Evolutionary conservation across 306 rosid genomes (phyloP).

Genomic region (Vigna unguiculata): DNA sequence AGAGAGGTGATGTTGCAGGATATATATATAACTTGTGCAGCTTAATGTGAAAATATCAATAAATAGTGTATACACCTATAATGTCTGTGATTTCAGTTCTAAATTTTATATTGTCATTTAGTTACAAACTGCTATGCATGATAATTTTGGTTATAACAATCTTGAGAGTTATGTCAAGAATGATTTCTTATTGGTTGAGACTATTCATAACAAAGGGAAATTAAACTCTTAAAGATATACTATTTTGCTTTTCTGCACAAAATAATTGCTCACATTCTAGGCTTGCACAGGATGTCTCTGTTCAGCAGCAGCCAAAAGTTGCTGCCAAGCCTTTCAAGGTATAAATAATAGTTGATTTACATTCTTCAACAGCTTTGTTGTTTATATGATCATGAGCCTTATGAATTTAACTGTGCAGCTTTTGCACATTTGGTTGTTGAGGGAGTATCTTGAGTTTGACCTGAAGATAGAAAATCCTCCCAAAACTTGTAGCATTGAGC

Average conservation of each 20-base stretch:
- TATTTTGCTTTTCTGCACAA: neutral
- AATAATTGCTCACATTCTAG: neutral
- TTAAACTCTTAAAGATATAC: neutral
- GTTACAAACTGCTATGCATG: no score
- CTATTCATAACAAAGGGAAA: no score
- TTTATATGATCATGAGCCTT: neutral
- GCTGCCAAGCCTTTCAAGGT: slow-evolving; percentile 54
- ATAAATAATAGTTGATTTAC: neutral
- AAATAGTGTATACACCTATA: no score
- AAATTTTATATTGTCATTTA: no score
- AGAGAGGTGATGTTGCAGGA: slow-evolving; percentile 58
- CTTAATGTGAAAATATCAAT: no score
- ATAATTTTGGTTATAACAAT: no score
- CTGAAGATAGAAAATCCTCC: slow-evolving; percentile 57
- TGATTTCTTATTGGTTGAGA: no score
- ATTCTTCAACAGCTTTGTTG: neutral
- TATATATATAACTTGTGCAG: no score
- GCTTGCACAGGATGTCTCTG: slow-evolving; percentile 32
- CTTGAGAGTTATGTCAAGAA: no score
- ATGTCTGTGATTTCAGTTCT: no score
- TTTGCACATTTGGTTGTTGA: slow-evolving; percentile 63
- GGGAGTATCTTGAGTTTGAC: slow-evolving; percentile 67
- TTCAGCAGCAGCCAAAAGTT: neutral
- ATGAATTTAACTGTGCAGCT: slow-evolving; percentile 50
- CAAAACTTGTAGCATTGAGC: slow-evolving; percentile 39